phyloP scores from a whole-genome alignment of 1,284 basidiomycete species.

The Meripilus lineatus region DNA sequence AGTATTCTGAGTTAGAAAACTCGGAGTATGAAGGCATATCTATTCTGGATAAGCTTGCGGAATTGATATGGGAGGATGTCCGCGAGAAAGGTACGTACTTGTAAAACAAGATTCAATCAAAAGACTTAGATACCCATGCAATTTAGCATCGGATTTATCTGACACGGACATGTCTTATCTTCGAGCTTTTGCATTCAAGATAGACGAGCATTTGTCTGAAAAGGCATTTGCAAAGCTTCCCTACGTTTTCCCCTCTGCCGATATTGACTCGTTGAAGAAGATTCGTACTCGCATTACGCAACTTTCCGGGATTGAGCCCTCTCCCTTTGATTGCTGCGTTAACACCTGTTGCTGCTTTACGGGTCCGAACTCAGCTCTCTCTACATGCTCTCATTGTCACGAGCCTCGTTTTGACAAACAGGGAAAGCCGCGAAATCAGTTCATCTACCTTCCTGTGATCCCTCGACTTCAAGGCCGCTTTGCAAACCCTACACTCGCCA shows the following conservation, averaged over 20 bases:
- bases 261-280: slow-evolving; percentile 10
- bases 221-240: too few relatives aligned
- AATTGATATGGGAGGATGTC: slow-evolving; percentile 18
- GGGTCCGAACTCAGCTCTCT: slow-evolving; percentile 18
- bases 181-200: slow-evolving; percentile 16
- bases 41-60: slow-evolving; percentile 17
- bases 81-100: too few relatives aligned
- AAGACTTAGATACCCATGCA: too few relatives aligned
- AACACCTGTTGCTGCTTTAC: too few relatives aligned
- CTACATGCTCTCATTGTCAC: slow-evolving; percentile 21
- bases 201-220: slow-evolving; percentile 15
- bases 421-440: slow-evolving; percentile 9
- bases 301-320: slow-evolving; percentile 25
- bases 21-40: slow-evolving; percentile 12
- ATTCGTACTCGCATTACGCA: slow-evolving; percentile 9
- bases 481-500: slow-evolving; percentile 10
- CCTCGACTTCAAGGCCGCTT: slow-evolving; percentile 13
- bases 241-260: slow-evolving; percentile 13
- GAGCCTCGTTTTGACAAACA: slow-evolving; percentile 7
- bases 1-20: too few relatives aligned
- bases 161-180: slow-evolving; percentile 11
- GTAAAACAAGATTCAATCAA: too few relatives aligned
- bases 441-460: slow-evolving; percentile 15
- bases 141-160: slow-evolving; percentile 5
- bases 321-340: slow-evolving; percentile 29